A percentile compares a stretch with the other conserved stretches of the same genome.
Evolutionary conservation across 2,329 filamentous ascomycete genomes (phyloP).

Genomic region (Pseudocercospora crystallina): DNA sequence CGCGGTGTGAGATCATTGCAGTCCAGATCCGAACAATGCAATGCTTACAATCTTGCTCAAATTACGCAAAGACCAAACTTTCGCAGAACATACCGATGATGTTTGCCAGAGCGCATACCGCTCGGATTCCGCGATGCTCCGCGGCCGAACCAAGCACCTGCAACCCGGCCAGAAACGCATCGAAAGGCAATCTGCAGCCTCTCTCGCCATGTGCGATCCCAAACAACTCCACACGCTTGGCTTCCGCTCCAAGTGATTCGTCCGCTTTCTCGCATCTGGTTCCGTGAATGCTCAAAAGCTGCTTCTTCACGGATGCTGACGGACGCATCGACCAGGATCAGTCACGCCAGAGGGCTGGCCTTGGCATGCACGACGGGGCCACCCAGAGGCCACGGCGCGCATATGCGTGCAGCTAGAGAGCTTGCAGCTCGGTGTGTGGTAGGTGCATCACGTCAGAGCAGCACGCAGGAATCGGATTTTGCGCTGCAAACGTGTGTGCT

Average conservation of each 20-base stretch:
- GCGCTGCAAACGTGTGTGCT: not conserved
- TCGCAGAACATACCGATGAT: not conserved
- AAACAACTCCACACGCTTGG: not conserved
- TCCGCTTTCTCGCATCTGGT: not conserved
- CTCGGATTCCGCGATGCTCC: no score
- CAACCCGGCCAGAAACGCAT: not conserved
- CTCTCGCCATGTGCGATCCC: conserved; percentile 9
- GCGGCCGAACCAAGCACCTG: not conserved
- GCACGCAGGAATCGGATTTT: not conserved
- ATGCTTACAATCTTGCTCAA: no score
- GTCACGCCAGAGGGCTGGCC: no score
- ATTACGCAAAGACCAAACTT: not conserved
- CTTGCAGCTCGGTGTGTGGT: not conserved
- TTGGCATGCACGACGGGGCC: not conserved
- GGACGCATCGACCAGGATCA: not conserved
- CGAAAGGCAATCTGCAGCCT: not conserved
- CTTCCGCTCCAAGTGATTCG: not conserved
- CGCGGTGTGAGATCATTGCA: no score
- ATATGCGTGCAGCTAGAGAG: not conserved
- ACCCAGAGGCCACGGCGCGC: not conserved
- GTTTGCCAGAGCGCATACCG: not conserved
- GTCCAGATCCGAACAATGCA: no score
- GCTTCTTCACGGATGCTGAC: conserved; percentile 7
- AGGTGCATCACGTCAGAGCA: not conserved
- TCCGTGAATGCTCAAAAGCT: no score